Percentiles rank a stretch among this genome's conserved stretches.
These are phyloP conservation scores for Lolium rigidum DNA, from an alignment of 176 grass and related monocot species.

Conservation along the genomic window DNA sequence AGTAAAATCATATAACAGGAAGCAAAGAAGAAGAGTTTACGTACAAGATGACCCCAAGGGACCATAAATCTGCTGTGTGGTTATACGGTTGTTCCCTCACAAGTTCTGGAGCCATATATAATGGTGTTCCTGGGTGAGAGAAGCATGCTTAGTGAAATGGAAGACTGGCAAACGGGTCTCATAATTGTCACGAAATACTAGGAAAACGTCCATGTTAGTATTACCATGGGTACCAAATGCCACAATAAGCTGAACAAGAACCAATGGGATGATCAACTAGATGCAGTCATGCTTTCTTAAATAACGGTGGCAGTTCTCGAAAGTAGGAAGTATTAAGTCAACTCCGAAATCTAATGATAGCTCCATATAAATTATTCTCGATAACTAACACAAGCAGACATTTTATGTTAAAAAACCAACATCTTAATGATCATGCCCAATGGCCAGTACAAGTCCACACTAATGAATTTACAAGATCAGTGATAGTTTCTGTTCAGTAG, in stretches of 20 bases:
- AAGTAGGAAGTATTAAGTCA: conserved; percentile 26
- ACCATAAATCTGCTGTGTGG: conserved; percentile 97
- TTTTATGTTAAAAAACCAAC: neutral
- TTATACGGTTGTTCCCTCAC: conserved; percentile 97
- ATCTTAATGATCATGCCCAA: neutral
- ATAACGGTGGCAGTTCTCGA: neutral
- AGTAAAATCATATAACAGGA: conserved; percentile 13
- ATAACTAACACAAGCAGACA: neutral
- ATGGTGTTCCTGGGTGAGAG: conserved; percentile 72
- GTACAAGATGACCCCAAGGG: conserved; percentile 98
- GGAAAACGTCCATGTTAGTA: neutral
- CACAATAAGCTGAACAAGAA: conserved; percentile 27
- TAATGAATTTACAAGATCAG: neutral
- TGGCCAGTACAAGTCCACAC: neutral
- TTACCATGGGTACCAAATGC: neutral
- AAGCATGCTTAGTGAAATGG: conserved; percentile 40
- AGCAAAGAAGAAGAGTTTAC: conserved; percentile 35
- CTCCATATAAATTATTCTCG: neutral
- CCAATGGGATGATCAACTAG: neutral
- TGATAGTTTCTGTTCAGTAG: neutral
- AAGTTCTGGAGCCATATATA: conserved; percentile 99
- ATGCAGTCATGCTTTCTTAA: conserved; percentile 13
- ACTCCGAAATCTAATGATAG: neutral
- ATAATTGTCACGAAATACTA: neutral
- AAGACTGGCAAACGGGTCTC: conserved; percentile 5